Conservation (phyloP, 495 filamentous ascomycete species). For the Neurospora discreta region DNA sequence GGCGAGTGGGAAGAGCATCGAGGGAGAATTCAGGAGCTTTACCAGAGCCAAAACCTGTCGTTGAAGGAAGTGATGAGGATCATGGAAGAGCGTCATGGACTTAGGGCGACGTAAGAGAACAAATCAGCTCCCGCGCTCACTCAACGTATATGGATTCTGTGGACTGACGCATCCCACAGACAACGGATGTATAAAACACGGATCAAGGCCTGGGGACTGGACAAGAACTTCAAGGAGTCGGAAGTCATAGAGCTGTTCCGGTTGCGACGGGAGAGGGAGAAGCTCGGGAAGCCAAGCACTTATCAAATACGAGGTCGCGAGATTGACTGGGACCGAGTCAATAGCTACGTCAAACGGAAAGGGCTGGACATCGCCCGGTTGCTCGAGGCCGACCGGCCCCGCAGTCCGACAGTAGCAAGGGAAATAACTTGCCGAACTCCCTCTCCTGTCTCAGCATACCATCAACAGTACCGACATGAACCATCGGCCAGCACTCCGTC, state of each 20-base stretch:
- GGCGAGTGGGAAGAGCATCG: conserved; percentile 13
- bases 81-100: conserved; percentile 23
- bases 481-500: not conserved
- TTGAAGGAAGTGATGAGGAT: conserved; percentile 25
- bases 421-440: conserved; percentile 13
- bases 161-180: conserved; percentile 4
- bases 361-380: conserved; percentile 11
- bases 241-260: conserved; percentile 22
- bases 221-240: conserved; percentile 26
- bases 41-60: conserved; percentile 20
- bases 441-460: conserved; percentile 1
- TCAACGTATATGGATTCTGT: conserved; percentile 4
- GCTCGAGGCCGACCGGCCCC: conserved; percentile 1
- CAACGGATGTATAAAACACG: conserved; percentile 28
- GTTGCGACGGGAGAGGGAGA: conserved; percentile 16
- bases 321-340: conserved; percentile 18
- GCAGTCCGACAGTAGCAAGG: not conserved
- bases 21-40: conserved; percentile 22
- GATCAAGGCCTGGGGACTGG: conserved; percentile 24
- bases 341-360: conserved; percentile 20
- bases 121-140: not conserved
- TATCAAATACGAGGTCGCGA: conserved; percentile 19
- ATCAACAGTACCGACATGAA: not conserved
- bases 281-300: conserved; percentile 13
- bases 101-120: conserved; percentile 22